A percentile compares a stretch with the other conserved stretches of the same genome.
These are phyloP conservation scores for Coemansia sp. DNA, from an alignment of 192 early-diverging fungal species.

Conservation along the genomic window DNA sequence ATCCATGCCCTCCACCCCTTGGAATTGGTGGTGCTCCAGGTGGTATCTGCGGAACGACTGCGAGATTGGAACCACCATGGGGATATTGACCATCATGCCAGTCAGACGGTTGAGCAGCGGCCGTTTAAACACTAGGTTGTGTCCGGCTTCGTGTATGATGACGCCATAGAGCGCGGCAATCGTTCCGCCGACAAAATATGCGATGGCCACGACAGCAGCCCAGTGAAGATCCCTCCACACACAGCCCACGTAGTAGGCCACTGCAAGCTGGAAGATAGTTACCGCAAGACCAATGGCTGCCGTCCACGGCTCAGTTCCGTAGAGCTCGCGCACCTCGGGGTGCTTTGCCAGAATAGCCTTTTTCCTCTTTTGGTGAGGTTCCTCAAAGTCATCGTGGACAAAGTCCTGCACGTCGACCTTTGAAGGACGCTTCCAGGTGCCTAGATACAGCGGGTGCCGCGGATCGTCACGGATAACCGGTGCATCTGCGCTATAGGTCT, in stretches of 20 bases:
- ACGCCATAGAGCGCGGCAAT: constrained; percentile 80
- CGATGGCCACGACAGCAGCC: constrained; percentile 56
- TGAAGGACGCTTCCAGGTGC: constrained; percentile 74
- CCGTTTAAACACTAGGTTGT: constrained; percentile 74
- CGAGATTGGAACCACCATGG: constrained; percentile 78
- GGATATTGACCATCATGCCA: constrained; percentile 81
- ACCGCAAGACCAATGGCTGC: constrained; percentile 63
- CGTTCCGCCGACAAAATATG: constrained; percentile 84
- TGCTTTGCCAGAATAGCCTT: constrained; percentile 81
- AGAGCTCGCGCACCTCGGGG: constrained; percentile 84
- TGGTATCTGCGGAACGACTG: constrained; percentile 87
- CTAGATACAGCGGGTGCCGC: constrained; percentile 76
- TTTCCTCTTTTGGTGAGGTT: constrained; percentile 90
- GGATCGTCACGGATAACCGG: constrained; percentile 33
- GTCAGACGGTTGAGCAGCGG: constrained; percentile 74
- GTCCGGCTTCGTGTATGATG: constrained; percentile 89
- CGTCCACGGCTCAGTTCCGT: constrained; percentile 78
- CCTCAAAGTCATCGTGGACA: constrained; percentile 84
- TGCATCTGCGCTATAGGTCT: constrained; percentile 11
- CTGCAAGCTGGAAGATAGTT: constrained; percentile 63
- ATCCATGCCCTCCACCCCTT: constrained; percentile 90
- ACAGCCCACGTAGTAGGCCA: constrained; percentile 74
- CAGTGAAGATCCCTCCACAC: constrained; percentile 62
- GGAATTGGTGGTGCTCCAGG: constrained; percentile 94
- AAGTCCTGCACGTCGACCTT: constrained; percentile 64